These are phyloP conservation scores for Inonotus hispidus DNA, from an alignment of 1,284 basidiomycete species.

Conservation along the genomic window DNA sequence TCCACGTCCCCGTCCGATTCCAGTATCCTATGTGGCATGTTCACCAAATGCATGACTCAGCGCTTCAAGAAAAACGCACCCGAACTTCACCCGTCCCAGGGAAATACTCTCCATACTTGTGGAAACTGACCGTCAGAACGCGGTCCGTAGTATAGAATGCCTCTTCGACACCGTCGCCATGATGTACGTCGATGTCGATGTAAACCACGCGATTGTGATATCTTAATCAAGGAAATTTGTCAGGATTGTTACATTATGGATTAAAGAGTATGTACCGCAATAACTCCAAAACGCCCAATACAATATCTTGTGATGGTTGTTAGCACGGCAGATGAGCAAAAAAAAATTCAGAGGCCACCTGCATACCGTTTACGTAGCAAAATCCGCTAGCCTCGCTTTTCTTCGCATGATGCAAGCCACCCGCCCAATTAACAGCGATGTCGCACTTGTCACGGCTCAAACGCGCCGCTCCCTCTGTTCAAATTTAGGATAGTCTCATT, in stretches of 20 bases:
- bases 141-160: slow-evolving; percentile 99
- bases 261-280: slow-evolving; percentile 50
- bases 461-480: slow-evolving; percentile 89
- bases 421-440: slow-evolving; percentile 98
- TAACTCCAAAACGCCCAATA: slow-evolving; percentile 94
- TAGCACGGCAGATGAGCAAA: background rate
- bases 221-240: slow-evolving; percentile 34
- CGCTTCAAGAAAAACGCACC: slow-evolving; percentile 39
- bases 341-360: background rate
- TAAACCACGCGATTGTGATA: slow-evolving; percentile 96
- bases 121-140: slow-evolving; percentile 98
- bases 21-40: slow-evolving; percentile 62
- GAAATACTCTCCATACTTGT: slow-evolving; percentile 99
- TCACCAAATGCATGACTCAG: background rate
- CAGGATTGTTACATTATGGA: background rate
- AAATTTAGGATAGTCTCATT: background rate
- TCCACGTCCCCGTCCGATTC: slow-evolving; percentile 88
- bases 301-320: slow-evolving; percentile 71
- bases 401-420: slow-evolving; percentile 96
- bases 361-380: slow-evolving; percentile 93
- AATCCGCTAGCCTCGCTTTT: slow-evolving; percentile 98
- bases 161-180: slow-evolving; percentile 99
- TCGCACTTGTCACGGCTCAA: slow-evolving; percentile 97
- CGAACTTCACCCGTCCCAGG: slow-evolving; percentile 96
- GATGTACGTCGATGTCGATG: slow-evolving; percentile 98